These are phyloP conservation scores for Stagonosporopsis rhizophila DNA, from an alignment of 2,329 filamentous ascomycete genomes.

Conservation along the genomic window DNA sequence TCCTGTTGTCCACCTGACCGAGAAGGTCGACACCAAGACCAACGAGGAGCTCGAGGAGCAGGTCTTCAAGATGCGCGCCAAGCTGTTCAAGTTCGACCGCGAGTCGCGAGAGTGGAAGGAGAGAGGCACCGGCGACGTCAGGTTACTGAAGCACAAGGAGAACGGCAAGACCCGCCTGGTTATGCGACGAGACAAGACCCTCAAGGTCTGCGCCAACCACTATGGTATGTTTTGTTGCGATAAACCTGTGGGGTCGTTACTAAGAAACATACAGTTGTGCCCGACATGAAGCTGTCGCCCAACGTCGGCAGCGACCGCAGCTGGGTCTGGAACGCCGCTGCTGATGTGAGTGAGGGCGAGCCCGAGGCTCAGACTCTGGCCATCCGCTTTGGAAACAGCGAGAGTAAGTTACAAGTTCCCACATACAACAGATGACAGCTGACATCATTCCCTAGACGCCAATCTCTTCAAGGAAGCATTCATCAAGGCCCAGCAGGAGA, in stretches of 20 bases:
- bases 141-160: slow-evolving; percentile 98
- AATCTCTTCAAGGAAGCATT: slow-evolving; percentile 98
- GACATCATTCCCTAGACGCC: slow-evolving; percentile 70
- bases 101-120: slow-evolving; percentile 98
- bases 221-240: slow-evolving; percentile 72
- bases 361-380: slow-evolving; percentile 94
- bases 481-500: slow-evolving; percentile 95
- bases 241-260: slow-evolving; percentile 21
- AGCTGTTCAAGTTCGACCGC: slow-evolving; percentile 97
- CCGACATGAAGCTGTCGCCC: slow-evolving; percentile 98
- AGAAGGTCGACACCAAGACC: slow-evolving; percentile 96
- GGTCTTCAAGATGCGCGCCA: slow-evolving; percentile 99
- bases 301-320: slow-evolving; percentile 98
- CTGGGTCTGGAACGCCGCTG: slow-evolving; percentile 99
- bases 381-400: slow-evolving; percentile 96
- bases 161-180: slow-evolving; percentile 97
- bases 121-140: slow-evolving; percentile 94
- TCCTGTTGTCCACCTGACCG: slow-evolving; percentile 92
- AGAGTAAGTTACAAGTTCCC: slow-evolving; percentile 70
- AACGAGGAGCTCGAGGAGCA: slow-evolving; percentile 98
- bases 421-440: background rate
- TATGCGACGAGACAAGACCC: slow-evolving; percentile 99
- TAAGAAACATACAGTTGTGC: slow-evolving; percentile 71
- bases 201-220: slow-evolving; percentile 99
- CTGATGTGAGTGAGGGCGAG: slow-evolving; percentile 97